phyloP scores from a whole-genome alignment of 768 basidiomycete species.

The Pilatotrama ljubarskyi region DNA sequence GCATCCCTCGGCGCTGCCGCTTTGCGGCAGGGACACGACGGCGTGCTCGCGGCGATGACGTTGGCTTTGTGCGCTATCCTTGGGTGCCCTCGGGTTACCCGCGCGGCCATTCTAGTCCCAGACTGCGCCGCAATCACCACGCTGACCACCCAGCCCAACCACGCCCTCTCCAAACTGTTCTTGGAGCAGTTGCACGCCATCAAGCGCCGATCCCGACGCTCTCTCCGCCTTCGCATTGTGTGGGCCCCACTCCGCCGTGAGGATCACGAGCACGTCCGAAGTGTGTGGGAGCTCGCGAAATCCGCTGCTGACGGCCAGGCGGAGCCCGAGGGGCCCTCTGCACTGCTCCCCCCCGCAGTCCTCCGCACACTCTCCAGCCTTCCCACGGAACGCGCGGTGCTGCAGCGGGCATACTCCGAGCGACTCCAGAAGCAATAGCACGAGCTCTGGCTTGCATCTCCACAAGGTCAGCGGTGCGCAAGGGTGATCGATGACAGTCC shows the following conservation, averaged over 20 bases:
- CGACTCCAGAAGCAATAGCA: too few relatives aligned
- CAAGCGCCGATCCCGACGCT: background rate
- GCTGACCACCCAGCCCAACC: background rate
- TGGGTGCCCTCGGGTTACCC: constrained; percentile 2
- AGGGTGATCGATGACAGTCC: too few relatives aligned
- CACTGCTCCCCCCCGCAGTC: background rate
- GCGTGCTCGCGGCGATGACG: background rate
- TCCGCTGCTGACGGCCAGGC: too few relatives aligned
- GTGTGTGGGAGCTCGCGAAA: background rate
- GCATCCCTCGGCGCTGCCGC: background rate
- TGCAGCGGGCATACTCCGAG: too few relatives aligned
- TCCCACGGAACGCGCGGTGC: too few relatives aligned
- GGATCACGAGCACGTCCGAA: background rate
- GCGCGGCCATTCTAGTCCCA: constrained; percentile 1
- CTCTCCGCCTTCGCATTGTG: background rate
- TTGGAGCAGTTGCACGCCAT: background rate
- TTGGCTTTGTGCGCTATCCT: background rate
- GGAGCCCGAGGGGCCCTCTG: background rate
- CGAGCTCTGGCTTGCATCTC: too few relatives aligned
- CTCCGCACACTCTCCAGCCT: too few relatives aligned
- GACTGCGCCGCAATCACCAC: constrained; percentile 1
- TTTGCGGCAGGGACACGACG: background rate
- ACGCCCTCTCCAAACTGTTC: background rate
- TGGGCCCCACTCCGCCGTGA: background rate
- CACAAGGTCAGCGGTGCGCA: too few relatives aligned